Evolutionary conservation across 139 green algal genomes (phyloP), one percentile per base, ranked within the genome.

Genomic region (Chloropicon primus): DNA sequence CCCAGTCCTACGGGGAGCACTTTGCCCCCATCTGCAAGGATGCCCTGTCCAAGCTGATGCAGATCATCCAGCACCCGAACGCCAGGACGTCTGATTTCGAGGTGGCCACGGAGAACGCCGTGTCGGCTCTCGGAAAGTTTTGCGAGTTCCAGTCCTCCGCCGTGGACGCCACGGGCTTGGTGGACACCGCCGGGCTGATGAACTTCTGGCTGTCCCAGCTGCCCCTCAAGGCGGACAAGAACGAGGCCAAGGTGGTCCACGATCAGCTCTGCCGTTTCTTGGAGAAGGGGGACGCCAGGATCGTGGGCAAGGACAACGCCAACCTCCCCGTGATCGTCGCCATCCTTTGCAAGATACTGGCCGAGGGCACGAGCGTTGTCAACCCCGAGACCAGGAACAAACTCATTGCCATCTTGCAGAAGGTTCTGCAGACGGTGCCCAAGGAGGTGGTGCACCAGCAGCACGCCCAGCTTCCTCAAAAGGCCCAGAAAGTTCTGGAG

Each of bases 91-190:
- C 92, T 0, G 86, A 92, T 53, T 91, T 93, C 77, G 86, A 88
- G 81, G 83, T 87, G 72, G 90, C 89, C 1, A 92, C 88, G 2
- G 92, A 97, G 79, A 97, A 97, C 79, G 90, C 89, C 0, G 75
- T 87, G 10, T 82, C 77, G 10, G 82, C 83, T 0, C 5, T 87
- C 17, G 83, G 83, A 10, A 87, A 87, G 72, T 78, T 87, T 22
- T 85, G 72, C 25, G 74, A 87, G 79, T 81, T 79, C 28, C 83
- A 87, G 27, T 22, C 25, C 21, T 17, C 23, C 5, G 23, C 74
- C 10, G 25, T 78, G 10, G 74, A 78, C 74, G 71, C 25, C 2
- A 25, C 28, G 26, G 73, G 22, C 74, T 2, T 21, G 23, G 22
- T 77, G 22, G 27, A 79, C 23, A 75, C 77, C 25, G 74, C 77